A percentile compares a stretch with the other conserved stretches of the same genome.
Evolutionary conservation across 2,329 filamentous ascomycete species (phyloP).

Genomic region (Dothidotthia symphoricarpi): DNA sequence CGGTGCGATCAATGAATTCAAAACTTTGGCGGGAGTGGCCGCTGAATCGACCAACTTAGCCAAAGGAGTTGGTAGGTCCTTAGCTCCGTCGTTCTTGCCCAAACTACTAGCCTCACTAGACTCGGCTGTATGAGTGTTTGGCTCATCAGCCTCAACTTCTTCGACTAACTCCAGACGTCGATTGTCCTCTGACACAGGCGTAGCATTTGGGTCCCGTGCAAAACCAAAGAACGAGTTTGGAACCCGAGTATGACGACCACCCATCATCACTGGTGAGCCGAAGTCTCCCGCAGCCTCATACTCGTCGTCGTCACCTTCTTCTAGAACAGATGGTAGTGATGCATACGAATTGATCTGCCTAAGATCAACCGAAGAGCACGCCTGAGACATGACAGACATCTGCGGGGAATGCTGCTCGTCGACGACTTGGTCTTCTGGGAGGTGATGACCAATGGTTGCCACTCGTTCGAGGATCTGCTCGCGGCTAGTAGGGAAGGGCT

Average conservation of each 20-base stretch:
- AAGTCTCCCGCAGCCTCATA: conserved; percentile 16
- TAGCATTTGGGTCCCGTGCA: conserved; percentile 14
- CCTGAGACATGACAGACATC: conserved; percentile 25
- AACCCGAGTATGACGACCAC: not conserved
- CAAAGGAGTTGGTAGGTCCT: conserved; percentile 8
- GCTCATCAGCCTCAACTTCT: conserved; percentile 1
- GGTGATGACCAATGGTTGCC: conserved; percentile 22
- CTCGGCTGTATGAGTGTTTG: conserved; percentile 4
- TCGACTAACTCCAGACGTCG: conserved; percentile 12
- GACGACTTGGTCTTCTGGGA: conserved; percentile 29
- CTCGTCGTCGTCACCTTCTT: conserved; percentile 24
- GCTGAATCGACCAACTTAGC: conserved; percentile 12
- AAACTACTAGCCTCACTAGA: conserved; percentile 17
- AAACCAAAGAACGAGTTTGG: conserved; percentile 3
- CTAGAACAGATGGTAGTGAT: conserved; percentile 29
- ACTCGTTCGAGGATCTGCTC: conserved; percentile 32
- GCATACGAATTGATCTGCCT: conserved; percentile 24
- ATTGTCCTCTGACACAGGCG: conserved; percentile 13
- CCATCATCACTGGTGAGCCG: conserved; percentile 20
- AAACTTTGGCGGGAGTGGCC: conserved; percentile 11
- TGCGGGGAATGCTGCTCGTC: conserved; percentile 22
- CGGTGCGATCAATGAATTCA: conserved; percentile 11
- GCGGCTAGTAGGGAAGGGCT: conserved; percentile 29
- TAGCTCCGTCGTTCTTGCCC: conserved; percentile 17
- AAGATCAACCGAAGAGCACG: conserved; percentile 34